Evolutionary conservation across 306 rosid species (phyloP), one percentile per base, ranked within the genome.

Genomic region (Glycine soja): DNA sequence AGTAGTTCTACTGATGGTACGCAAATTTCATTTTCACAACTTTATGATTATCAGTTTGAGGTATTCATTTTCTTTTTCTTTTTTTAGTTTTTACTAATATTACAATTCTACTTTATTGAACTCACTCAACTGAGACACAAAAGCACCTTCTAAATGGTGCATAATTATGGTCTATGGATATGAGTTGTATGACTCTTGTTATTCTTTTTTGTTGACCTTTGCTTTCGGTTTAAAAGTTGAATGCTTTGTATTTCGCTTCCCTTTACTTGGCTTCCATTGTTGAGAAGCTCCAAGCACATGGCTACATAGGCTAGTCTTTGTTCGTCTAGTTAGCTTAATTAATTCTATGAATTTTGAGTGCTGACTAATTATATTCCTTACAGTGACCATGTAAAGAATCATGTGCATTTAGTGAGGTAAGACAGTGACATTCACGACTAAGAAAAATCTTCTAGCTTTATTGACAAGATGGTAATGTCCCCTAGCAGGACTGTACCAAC

Each of bases 301-400:
- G 78, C 38, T 48, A 46, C 38, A 58, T 38, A 36, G 77, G 70
- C 62, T 48, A 6, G 77, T 50, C 24, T 74, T 24, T 42, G 72
- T 68, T 70, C 19, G 70, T 76, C 68, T 59, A 67, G 58, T 85
- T 71, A 24, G 30, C 30, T 24, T 24, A 24, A 24, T 24, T 24
- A 24, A 24, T 24, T 24, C 30, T 24, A 24, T 83, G 83, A 77
- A 80, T 45, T 71, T 81, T 67, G 80, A 76, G 72, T 74, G 64
- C 54, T 69, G 75, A 73, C 51, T 76, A 9, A 30, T 7, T 30
- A 74, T 42, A 64, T 53, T 43, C 18, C 75, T 76, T 24, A 24
- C 30, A 24, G 30, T 24, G 30, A 24, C 30, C 30, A 24, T 24
- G 30, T 24, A 24, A 24, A 24, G 30, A 24, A 24, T 24, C 30